Evolutionary conservation across 257 asterid species (phyloP).

Genomic region (Linderniella brevidens): DNA sequence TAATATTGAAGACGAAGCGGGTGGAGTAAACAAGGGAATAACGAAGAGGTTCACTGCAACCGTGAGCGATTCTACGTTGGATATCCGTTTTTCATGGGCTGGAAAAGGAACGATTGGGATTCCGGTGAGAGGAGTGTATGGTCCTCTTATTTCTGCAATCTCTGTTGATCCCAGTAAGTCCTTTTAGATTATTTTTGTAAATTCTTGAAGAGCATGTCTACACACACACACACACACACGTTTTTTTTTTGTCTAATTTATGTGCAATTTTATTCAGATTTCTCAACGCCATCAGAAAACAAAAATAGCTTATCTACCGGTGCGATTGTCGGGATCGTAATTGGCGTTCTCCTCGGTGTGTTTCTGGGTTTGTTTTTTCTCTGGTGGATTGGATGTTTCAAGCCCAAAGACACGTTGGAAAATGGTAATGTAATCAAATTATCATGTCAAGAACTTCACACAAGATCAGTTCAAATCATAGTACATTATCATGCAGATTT

Average conservation of each 20-base stretch:
- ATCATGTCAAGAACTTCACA: too few relatives aligned
- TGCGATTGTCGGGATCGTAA: conserved; percentile 32
- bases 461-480: too few relatives aligned
- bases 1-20: conserved; percentile 61
- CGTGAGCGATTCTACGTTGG: conserved; percentile 37
- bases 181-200: neutral
- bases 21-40: conserved; percentile 46
- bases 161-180: conserved; percentile 48
- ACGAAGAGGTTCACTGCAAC: conserved; percentile 24
- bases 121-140: conserved; percentile 61
- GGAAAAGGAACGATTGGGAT: conserved; percentile 72
- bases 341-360: conserved; percentile 21
- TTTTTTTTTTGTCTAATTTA: neutral
- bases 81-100: conserved; percentile 73
- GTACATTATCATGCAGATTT: too few relatives aligned
- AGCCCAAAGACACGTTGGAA: conserved; percentile 14
- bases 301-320: conserved; percentile 18
- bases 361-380: conserved; percentile 21
- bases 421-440: conserved; percentile 21
- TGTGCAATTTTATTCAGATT: conserved; percentile 22
- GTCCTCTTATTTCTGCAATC: conserved; percentile 85
- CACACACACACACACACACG: too few relatives aligned
- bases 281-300: conserved; percentile 20
- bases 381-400: conserved; percentile 49
- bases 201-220: neutral